Base-by-base conservation (phyloP, 2,329 filamentous ascomycete genomes). In the Aspergillus glaucus region DNA sequence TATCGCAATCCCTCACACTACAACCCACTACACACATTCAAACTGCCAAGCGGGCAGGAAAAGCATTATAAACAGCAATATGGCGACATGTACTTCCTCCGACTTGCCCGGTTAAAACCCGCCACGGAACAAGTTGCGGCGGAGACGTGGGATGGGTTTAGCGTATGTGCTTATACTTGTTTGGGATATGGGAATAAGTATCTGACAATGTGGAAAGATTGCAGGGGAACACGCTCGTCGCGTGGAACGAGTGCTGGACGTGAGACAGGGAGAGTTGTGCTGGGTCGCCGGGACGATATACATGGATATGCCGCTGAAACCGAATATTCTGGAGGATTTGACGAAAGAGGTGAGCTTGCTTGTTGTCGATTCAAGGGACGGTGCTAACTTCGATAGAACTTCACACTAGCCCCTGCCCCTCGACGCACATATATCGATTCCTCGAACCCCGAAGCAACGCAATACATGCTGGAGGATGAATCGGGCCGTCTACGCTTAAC, bases 251-350 rank as follows among this genome's bases (percentile, higher is more conserved):
- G 93, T 98, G 51, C 79, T 98, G 26, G 92, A 98, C 70, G 93
- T 98, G 45, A 84, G 92, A 52, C 93, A 97, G 73, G 93, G 93
- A 54, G 85, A 96, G 72, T 75, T 97, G 32, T 97, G 92, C 73
- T 98, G 92, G 90, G 87, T 98, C 14, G 79, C 85, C 0, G 93
- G 94, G 14, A 98, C 93, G 0, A 83, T 97, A 28, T 98, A 95
- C 68, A 95, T 97, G 86, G 89, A 97, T 55, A 91, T 98, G 88
- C 82, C 87, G 2, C 70, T 96, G 62, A 98, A 98, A 73, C 93
- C 94, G 1, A 95, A 94, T 63, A 92, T 98, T 66, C 74, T 98
- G 30, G 91, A 96, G 51, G 93, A 98, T 60, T 87, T 98, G 39
- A 86, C 88, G 37, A 95, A 94, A 70, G 92, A 96, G 69, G 88